A percentile compares a stretch with the other conserved stretches of the same genome.
These are phyloP conservation scores for Pisolithus tinctorius DNA, from an alignment of 768 basidiomycete genomes.

Conservation along the genomic window DNA sequence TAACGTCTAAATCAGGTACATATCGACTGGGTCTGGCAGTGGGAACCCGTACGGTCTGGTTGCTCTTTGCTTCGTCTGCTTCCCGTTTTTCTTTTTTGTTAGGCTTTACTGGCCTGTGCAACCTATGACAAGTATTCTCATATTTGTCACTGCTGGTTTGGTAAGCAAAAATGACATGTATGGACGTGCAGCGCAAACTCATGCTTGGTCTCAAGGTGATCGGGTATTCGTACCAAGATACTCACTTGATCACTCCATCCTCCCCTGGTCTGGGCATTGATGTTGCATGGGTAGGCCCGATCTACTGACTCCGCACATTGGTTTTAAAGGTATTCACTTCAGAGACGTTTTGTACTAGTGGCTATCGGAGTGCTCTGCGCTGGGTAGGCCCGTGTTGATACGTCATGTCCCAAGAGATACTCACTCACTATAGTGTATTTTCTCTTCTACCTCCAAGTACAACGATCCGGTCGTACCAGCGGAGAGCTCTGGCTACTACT, in stretches of 20 bases:
- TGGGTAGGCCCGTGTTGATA: slow-evolving; percentile 41
- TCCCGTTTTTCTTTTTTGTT: slow-evolving; percentile 63
- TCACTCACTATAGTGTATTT: slow-evolving; percentile 40
- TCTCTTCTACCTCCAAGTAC: slow-evolving; percentile 71
- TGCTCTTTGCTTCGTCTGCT: slow-evolving; percentile 58
- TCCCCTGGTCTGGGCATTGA: slow-evolving; percentile 54
- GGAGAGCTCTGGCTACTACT: slow-evolving; percentile 61
- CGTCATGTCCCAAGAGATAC: neutral
- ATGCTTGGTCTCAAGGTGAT: slow-evolving; percentile 38
- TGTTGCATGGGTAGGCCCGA: slow-evolving; percentile 62
- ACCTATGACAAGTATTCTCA: slow-evolving; percentile 64
- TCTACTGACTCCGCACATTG: neutral
- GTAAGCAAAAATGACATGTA: slow-evolving; percentile 30
- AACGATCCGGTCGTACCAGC: slow-evolving; percentile 69
- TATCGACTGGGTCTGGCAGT: slow-evolving; percentile 51
- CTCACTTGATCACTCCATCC: slow-evolving; percentile 38
- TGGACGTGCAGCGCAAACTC: no score
- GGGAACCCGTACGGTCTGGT: slow-evolving; percentile 69
- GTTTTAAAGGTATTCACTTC: neutral
- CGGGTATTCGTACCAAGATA: slow-evolving; percentile 69
- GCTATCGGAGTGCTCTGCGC: slow-evolving; percentile 68
- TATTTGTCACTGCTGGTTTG: slow-evolving; percentile 56
- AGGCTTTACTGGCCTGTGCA: slow-evolving; percentile 64
- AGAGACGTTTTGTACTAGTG: slow-evolving; percentile 68
- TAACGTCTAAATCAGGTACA: slow-evolving; percentile 43